A percentile compares a stretch with the other conserved stretches of the same genome.
These are phyloP conservation scores for Arctostaphylos glauca DNA, from an alignment of 148 eudicot species.

Conservation along the genomic window DNA sequence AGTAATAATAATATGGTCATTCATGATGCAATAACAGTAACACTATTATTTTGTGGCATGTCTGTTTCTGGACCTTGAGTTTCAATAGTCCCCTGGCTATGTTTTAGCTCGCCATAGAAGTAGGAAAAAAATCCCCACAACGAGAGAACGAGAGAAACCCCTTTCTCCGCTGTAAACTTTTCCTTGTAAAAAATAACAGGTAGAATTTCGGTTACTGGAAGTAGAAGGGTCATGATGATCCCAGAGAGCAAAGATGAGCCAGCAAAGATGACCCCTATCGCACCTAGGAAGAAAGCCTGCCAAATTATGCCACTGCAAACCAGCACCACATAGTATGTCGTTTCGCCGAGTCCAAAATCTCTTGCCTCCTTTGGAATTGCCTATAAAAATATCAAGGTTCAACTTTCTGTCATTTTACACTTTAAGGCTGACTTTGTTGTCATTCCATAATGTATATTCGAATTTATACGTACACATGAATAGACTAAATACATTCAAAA, in stretches of 20 bases:
- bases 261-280: slow-evolving; percentile 55
- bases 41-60: not conserved
- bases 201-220: too few relatives aligned
- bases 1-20: not conserved
- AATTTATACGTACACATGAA: too few relatives aligned
- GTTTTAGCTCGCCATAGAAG: not conserved
- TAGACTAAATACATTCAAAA: too few relatives aligned
- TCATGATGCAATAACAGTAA: too few relatives aligned
- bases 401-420: not conserved
- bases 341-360: slow-evolving; percentile 42
- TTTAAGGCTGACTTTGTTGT: too few relatives aligned
- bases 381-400: slow-evolving; percentile 25
- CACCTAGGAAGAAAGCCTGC: slow-evolving; percentile 72
- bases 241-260: slow-evolving; percentile 56
- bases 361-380: slow-evolving; percentile 45
- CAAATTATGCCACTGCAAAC: slow-evolving; percentile 43
- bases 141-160: too few relatives aligned
- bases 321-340: slow-evolving; percentile 38
- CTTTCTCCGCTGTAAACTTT: too few relatives aligned
- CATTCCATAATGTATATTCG: too few relatives aligned
- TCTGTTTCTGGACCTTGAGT: not conserved
- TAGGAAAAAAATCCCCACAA: too few relatives aligned
- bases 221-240: slow-evolving; percentile 16
- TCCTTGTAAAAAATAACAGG: too few relatives aligned
- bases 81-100: not conserved